A percentile compares a stretch with the other conserved stretches of the same genome.
phyloP scores from a whole-genome alignment of 1,284 basidiomycete species.

The Stygiomarasmius scandens region DNA sequence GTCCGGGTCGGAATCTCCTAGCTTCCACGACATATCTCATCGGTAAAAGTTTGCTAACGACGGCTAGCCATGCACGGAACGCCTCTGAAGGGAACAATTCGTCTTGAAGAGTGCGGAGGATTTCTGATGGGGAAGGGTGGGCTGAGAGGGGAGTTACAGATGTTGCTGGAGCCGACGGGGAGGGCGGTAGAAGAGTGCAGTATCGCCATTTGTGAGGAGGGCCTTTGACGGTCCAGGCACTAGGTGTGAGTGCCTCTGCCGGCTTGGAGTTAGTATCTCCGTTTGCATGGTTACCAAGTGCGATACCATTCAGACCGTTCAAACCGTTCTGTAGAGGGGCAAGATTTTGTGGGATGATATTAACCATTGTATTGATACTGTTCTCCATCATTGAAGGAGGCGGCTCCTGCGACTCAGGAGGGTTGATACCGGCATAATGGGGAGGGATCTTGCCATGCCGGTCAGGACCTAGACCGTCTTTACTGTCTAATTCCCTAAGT shows the following conservation, averaged over 20 bases:
- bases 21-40: conserved; percentile 77
- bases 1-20: conserved; percentile 86
- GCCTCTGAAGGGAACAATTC: conserved; percentile 81
- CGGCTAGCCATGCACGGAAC: conserved; percentile 89
- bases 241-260: conserved; percentile 37
- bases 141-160: conserved; percentile 54
- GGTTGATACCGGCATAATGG: conserved; percentile 43
- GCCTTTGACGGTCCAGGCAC: conserved; percentile 77
- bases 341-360: conserved; percentile 3
- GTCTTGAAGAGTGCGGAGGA: conserved; percentile 69
- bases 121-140: conserved; percentile 54
- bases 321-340: background rate
- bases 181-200: conserved; percentile 57
- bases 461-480: conserved; percentile 64
- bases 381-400: conserved; percentile 31
- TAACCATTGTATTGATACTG: conserved; percentile 2
- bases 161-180: conserved; percentile 33
- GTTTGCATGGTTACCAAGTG: background rate
- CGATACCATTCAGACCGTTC: background rate
- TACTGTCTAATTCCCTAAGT: conserved; percentile 65
- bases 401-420: background rate
- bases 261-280: conserved; percentile 43
- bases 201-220: conserved; percentile 96
- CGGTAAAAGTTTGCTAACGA: conserved; percentile 79
- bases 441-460: conserved; percentile 60